Base-by-base conservation (phyloP, 768 basidiomycete genomes). In the Floccularia luteovirens region DNA sequence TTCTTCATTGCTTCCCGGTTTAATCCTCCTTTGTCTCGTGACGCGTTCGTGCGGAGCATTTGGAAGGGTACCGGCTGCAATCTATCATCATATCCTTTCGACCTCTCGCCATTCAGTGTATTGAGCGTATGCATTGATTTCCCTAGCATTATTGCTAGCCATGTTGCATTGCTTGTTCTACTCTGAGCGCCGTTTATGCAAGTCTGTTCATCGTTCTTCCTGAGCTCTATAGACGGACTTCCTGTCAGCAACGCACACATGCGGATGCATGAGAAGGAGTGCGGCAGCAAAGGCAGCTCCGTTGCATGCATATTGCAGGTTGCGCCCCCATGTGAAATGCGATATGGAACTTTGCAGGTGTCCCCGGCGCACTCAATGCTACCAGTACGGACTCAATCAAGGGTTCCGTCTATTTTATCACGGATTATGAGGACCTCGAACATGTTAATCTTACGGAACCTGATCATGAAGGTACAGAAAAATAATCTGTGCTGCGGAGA, bases 271-370 rank as follows among this genome's bases (percentile, higher is more conserved):
- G 72, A 59, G 69, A 80, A 34, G 57, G 63, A 43, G 75, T 82
- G 68, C 55, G 57, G 4, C 35, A 43, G 4, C 37, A 49, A 12
- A 52, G 56, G 7, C 54, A 60, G 43, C 52, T 71, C 8, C 50
- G 59, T 22, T 69, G 71, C 0, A 49, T 59, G 4, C 61, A 59
- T 28, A 70, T 67, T 4, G 74, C 71, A 21, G 71, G 69, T 31
- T 91, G 88, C 87, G 79, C 80, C 51, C 75, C 81, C n/a, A 53
- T 91, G 16, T 64, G 82, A 24, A 56, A 70, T 25, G 73, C 73
- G 2, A 71, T 90, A 21, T 71, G 85, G 60, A 63, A 73, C 36
- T 89, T 84, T 47, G 78, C 81, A 0, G 79, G 84, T 2, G n/a
- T 8, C 7, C n/a, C 8, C n/a, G n/a, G n/a, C n/a, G n/a, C n/a